phyloP scores from a whole-genome alignment of 371 early-diverging fungal genomes.

The Rhizopus delemar region DNA sequence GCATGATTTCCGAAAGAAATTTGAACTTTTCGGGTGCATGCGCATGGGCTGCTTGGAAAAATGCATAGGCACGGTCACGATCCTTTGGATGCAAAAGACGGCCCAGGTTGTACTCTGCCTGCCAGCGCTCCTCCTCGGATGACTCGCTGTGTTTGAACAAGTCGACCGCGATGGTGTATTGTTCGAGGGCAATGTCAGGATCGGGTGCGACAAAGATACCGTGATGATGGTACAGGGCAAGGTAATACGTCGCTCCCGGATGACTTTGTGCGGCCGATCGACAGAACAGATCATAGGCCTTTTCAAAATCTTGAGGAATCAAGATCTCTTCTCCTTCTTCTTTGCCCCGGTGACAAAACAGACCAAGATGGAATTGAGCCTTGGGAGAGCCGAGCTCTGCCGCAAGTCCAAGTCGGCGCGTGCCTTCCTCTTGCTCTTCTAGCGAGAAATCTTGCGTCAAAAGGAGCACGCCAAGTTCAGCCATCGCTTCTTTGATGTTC shows the following conservation, averaged over 20 bases:
- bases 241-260: conserved; percentile 38
- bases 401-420: conserved; percentile 26
- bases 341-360: conserved; percentile 36
- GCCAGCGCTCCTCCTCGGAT: conserved; percentile 28
- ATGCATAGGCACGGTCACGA: conserved; percentile 26
- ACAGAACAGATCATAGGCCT: conserved; percentile 41
- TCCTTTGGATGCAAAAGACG: conserved; percentile 40
- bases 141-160: conserved; percentile 13
- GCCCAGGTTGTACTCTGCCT: conserved; percentile 45
- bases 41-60: conserved; percentile 29
- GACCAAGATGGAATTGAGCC: conserved; percentile 41
- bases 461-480: conserved; percentile 32
- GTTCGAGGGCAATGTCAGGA: conserved; percentile 26
- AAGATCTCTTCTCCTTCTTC: conserved; percentile 20
- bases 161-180: conserved; percentile 37
- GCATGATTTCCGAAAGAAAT: conserved; percentile 31
- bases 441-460: conserved; percentile 19
- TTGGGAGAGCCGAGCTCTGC: conserved; percentile 31
- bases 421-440: conserved; percentile 35
- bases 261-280: conserved; percentile 40
- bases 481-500: conserved; percentile 41
- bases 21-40: conserved; percentile 29
- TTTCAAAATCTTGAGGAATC: conserved; percentile 37
- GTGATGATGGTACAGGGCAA: conserved; percentile 44
- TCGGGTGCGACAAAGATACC: conserved; percentile 40